Evolutionary conservation across 2,329 filamentous ascomycete species (phyloP), one percentile per base, ranked within the genome.

Genomic region (Aspergillaceae sp.): DNA sequence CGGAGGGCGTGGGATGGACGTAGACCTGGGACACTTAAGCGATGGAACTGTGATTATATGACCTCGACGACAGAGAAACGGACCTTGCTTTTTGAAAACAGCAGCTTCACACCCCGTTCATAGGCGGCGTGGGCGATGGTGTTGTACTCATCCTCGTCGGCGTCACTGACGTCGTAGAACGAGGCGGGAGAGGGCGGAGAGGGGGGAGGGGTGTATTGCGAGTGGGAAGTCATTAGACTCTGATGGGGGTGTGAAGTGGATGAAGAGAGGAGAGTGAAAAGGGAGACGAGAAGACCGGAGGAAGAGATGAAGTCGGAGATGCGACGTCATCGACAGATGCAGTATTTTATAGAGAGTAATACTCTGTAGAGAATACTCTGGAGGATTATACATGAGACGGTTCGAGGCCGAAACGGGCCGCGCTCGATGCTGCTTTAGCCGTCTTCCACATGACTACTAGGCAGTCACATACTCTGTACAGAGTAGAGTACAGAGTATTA

Each of bases 51-150:
- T 1, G 19, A 19, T 19, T 19, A 19, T 1, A 7, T 26, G 19
- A 4, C 6, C 4, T 30, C n/a, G 29, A 36, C 8, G 9, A 26
- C 7, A 33, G 19, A 8, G 32, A 29, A 41, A 61, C 73, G 41
- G 59, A 87, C 86, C 77, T 97, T 98, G 83, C 89, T 96, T 73
- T 98, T 98, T 19, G 89, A 91, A 60, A 86, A 96, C 9, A 98
- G 75, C 30, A 98, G 74, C 70, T 97, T 98, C 40, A 98, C 92
- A 1, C 91, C 92, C 54, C 80, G 80, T 0, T 86, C 85, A 2
- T 81, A 82, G 55, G 79, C 80, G 3, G 81, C 79, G 61, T 94
- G 87, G 4, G 87, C 85, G 60, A 98, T 88, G 11, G 89, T 97
- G 65, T 94, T 87, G 72, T 98, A 98, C 40, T 87, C 92, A 56